Conservation (phyloP, 140 eudicot genomes). For the Senecio squalidus region DNA sequence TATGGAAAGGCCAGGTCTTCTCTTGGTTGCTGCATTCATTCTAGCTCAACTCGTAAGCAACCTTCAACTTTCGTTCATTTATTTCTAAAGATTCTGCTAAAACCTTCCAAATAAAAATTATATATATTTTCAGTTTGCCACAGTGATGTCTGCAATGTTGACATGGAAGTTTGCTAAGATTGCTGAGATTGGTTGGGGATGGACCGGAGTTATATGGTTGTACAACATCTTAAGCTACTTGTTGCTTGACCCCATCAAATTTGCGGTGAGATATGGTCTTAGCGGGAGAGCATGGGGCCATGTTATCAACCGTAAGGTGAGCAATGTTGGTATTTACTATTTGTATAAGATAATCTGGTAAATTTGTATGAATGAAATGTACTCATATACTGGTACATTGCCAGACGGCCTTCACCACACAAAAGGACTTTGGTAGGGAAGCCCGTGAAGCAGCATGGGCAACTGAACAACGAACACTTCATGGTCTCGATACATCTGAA, state of each 20-base stretch:
- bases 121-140: slow-evolving; percentile 46
- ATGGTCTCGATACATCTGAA: slow-evolving; percentile 61
- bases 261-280: slow-evolving; percentile 47
- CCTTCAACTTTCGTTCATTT: background rate
- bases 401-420: slow-evolving; percentile 58
- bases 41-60: slow-evolving; percentile 64
- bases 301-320: slow-evolving; percentile 51
- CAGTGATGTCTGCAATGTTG: slow-evolving; percentile 47
- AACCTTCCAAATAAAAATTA: background rate
- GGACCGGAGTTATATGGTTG: slow-evolving; percentile 72
- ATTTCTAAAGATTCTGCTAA: background rate
- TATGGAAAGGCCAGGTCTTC: slow-evolving; percentile 65
- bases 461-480: slow-evolving; percentile 70
- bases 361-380: no score
- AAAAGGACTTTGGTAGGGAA: slow-evolving; percentile 68
- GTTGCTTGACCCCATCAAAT: slow-evolving; percentile 69
- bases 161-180: slow-evolving; percentile 51
- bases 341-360: no score
- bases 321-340: no score
- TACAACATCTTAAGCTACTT: slow-evolving; percentile 54
- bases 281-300: slow-evolving; percentile 72
- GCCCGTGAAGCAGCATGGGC: slow-evolving; percentile 82
- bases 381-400: background rate
- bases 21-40: slow-evolving; percentile 53
- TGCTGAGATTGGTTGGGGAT: slow-evolving; percentile 53